Evolutionary conservation across 331 rosid species (phyloP).

Genomic region (Ulmus americana): DNA sequence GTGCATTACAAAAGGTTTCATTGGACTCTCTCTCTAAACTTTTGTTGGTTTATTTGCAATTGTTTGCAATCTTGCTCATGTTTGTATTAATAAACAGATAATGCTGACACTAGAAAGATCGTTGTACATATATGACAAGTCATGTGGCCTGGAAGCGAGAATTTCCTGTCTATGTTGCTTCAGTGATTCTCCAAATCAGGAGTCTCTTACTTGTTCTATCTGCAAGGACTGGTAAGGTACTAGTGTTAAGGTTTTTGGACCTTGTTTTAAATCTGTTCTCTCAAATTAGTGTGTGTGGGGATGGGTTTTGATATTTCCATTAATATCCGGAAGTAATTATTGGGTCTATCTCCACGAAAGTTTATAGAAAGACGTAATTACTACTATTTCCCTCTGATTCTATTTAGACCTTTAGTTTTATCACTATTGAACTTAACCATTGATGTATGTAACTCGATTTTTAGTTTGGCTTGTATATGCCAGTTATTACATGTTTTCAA

Average conservation of each 20-base stretch:
- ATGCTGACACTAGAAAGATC: conserved; percentile 56
- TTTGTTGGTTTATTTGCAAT: conserved; percentile 10
- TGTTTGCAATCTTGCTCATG: conserved; percentile 11
- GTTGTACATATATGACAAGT: conserved; percentile 39
- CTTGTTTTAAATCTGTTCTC: not conserved
- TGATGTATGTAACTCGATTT: not conserved
- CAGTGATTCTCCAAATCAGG: conserved; percentile 35
- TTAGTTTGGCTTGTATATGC: not conserved
- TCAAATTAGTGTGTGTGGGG: too few species aligned
- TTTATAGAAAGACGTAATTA: too few species aligned
- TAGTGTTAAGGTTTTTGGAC: conserved; percentile 9
- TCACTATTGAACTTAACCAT: too few species aligned
- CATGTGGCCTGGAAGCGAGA: conserved; percentile 31
- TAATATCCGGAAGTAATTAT: too few species aligned
- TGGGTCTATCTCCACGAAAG: too few species aligned
- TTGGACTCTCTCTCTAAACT: conserved; percentile 2
- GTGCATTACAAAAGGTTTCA: conserved; percentile 59
- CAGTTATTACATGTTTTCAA: conserved; percentile 13
- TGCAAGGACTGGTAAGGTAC: conserved; percentile 73
- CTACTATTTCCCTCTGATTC: not conserved
- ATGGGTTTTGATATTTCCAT: too few species aligned
- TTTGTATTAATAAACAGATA: conserved; percentile 41
- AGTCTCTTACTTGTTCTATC: conserved; percentile 51
- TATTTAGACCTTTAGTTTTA: not conserved
- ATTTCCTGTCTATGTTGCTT: conserved; percentile 48